Evolutionary conservation across 768 basidiomycete species (phyloP).

Genomic region (Lentinula aciculospora): DNA sequence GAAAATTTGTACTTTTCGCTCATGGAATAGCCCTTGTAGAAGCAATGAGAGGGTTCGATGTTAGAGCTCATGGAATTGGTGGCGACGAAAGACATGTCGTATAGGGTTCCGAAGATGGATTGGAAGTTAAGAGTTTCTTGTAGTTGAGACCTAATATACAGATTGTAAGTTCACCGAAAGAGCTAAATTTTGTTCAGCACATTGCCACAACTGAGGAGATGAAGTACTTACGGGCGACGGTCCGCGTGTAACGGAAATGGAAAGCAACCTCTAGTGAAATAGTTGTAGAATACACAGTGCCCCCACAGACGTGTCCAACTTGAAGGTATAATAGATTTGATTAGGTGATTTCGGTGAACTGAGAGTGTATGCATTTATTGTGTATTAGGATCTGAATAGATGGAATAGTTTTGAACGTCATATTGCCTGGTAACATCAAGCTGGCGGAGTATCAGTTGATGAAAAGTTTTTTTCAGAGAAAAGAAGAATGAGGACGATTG

Average conservation of each 20-base stretch:
- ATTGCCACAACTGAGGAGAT: not conserved
- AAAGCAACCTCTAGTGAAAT: not conserved
- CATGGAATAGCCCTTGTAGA: not conserved
- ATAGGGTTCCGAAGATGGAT: not conserved
- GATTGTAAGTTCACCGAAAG: not conserved
- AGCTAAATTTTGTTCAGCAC: not conserved
- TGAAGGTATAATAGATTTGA: not conserved
- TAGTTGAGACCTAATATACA: not conserved
- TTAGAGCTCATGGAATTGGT: not conserved
- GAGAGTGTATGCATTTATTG: not conserved
- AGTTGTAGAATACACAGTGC: not conserved
- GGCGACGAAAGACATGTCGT: not conserved
- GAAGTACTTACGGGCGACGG: not conserved
- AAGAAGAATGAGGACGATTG: not conserved
- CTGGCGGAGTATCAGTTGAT: not conserved
- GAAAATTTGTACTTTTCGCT: not conserved
- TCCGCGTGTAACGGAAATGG: constrained; percentile 6
- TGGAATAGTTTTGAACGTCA: not conserved
- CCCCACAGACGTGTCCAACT: not conserved
- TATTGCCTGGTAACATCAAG: not conserved
- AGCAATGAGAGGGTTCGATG: not conserved
- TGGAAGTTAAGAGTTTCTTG: not conserved
- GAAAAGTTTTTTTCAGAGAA: not conserved
- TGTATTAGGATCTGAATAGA: too few species aligned
- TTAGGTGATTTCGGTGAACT: not conserved